Evolutionary conservation across 495 filamentous ascomycete species (phyloP).

Genomic region (Penicillium samsonianum): DNA sequence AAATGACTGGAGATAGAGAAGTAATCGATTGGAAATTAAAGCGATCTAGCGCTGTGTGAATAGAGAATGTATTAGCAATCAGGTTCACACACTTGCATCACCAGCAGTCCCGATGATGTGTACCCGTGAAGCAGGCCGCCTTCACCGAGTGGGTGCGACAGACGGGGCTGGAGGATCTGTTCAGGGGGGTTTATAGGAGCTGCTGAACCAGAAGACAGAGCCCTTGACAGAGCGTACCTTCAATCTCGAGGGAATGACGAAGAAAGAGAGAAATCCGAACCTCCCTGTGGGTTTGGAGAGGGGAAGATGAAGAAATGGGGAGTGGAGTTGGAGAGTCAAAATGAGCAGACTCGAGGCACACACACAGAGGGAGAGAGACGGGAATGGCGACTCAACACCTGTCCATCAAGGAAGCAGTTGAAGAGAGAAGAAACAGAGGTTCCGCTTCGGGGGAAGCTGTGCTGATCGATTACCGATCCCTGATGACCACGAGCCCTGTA

Average conservation of each 20-base stretch:
- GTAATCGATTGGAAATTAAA: constrained; percentile 20
- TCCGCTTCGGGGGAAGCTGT: constrained; percentile 10
- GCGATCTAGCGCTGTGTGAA: constrained; percentile 38
- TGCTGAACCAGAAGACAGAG: not conserved
- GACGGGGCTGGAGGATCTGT: not conserved
- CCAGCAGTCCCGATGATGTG: constrained; percentile 26
- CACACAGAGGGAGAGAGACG: not conserved
- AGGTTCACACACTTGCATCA: constrained; percentile 24
- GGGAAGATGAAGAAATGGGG: constrained; percentile 10
- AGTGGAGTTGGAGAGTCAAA: constrained; percentile 16
- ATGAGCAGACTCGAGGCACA: constrained; percentile 12
- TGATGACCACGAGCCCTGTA: constrained; percentile 5
- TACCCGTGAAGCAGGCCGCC: constrained; percentile 15
- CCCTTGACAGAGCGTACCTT: constrained; percentile 24
- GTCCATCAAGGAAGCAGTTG: constrained; percentile 15
- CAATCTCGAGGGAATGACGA: constrained; percentile 36
- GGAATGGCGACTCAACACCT: constrained; percentile 12
- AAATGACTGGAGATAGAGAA: constrained; percentile 3
- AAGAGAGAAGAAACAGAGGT: constrained; percentile 5
- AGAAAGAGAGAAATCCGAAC: constrained; percentile 18
- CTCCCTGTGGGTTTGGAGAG: constrained; percentile 24
- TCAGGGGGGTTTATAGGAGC: not conserved
- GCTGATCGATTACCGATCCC: constrained; percentile 14
- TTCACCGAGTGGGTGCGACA: constrained; percentile 16
- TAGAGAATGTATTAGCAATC: constrained; percentile 31